These are phyloP conservation scores for Nemania abortiva DNA, from an alignment of 2,329 filamentous ascomycete genomes.

Conservation along the genomic window DNA sequence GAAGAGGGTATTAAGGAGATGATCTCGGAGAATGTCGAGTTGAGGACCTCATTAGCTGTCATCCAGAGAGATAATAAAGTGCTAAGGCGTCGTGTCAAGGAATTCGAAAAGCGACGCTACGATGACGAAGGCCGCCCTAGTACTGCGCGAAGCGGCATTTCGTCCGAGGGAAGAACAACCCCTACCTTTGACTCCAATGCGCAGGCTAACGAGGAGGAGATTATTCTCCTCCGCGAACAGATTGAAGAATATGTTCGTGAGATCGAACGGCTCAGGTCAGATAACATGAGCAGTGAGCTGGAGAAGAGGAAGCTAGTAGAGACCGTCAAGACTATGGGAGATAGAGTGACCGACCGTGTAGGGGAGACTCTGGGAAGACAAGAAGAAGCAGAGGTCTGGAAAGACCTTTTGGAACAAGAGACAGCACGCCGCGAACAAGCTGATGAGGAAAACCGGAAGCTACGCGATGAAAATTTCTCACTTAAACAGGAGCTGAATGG, in stretches of 20 bases:
- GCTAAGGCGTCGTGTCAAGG: constrained; percentile 82
- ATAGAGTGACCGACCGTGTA: constrained; percentile 58
- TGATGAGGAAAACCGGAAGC: constrained; percentile 86
- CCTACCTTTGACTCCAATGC: constrained; percentile 69
- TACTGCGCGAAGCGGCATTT: constrained; percentile 67
- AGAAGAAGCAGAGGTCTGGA: constrained; percentile 87
- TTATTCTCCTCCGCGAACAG: constrained; percentile 84
- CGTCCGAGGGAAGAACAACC: constrained; percentile 69
- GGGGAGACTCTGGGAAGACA: constrained; percentile 64
- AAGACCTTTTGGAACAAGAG: constrained; percentile 93
- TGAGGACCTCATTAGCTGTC: constrained; percentile 90
- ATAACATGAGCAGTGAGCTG: constrained; percentile 81
- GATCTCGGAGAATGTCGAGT: constrained; percentile 96
- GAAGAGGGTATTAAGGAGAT: constrained; percentile 98
- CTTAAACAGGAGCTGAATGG: constrained; percentile 70
- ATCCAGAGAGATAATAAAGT: constrained; percentile 91
- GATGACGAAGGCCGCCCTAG: constrained; percentile 73
- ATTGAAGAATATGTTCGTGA: constrained; percentile 86
- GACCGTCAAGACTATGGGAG: constrained; percentile 71
- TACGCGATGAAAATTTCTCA: constrained; percentile 86
- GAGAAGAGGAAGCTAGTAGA: constrained; percentile 91
- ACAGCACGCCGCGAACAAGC: constrained; percentile 88
- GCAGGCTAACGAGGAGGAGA: constrained; percentile 83
- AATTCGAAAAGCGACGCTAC: constrained; percentile 81
- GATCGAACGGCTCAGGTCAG: constrained; percentile 83